These are phyloP conservation scores for Eutrema salsugineum DNA, from an alignment of 441 rosid genomes.

Conservation along the genomic window DNA sequence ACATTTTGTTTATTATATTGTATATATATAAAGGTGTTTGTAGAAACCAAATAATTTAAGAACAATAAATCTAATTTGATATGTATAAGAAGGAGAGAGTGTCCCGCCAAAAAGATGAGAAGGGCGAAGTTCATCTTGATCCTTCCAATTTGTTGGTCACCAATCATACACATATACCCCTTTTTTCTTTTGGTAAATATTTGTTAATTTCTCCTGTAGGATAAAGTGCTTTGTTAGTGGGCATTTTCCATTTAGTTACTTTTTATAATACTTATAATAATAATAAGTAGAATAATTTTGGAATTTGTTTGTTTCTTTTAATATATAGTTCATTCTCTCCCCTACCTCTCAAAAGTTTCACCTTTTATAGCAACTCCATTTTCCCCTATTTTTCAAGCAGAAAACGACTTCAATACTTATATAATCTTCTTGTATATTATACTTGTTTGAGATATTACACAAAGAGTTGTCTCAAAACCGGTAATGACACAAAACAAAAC, in stretches of 20 bases:
- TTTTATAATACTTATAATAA: slow-evolving; percentile 13
- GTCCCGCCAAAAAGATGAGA: slow-evolving; percentile 38
- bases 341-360: slow-evolving; percentile 49
- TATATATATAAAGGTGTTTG: neutral
- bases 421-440: neutral
- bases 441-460: neutral
- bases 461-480: neutral
- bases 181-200: slow-evolving; percentile 23
- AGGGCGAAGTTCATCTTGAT: slow-evolving; percentile 51
- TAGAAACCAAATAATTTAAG: neutral
- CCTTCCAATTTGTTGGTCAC: slow-evolving; percentile 46
- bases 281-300: slow-evolving; percentile 32
- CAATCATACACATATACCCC: slow-evolving; percentile 40
- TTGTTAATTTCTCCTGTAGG: slow-evolving; percentile 27
- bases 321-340: slow-evolving; percentile 27
- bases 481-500: neutral
- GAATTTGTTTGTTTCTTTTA: slow-evolving; percentile 23
- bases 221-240: slow-evolving; percentile 62
- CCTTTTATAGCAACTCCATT: slow-evolving; percentile 32
- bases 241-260: slow-evolving; percentile 47
- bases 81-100: slow-evolving; percentile 23
- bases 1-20: neutral
- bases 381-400: neutral
- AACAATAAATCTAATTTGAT: slow-evolving; percentile 9
- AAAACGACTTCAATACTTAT: slow-evolving; percentile 17